Evolutionary conservation across 805 yeast species (phyloP), one percentile per base, ranked within the genome.

Genomic region (Cyberlindnera subsufficiens): DNA sequence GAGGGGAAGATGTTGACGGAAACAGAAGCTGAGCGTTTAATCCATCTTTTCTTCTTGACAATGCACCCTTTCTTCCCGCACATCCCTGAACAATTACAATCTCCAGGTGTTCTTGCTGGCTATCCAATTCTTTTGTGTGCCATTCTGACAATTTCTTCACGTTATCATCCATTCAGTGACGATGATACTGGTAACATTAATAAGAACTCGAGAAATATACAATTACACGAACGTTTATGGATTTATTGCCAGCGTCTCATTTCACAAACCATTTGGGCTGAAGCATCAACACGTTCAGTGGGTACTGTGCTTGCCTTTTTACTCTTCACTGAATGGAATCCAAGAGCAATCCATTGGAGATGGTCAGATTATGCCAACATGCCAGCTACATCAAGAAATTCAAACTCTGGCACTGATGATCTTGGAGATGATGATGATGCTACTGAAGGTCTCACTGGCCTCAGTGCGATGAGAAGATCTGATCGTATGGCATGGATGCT

Each of bases 401-500:
- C 42, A 39, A 42, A 46, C 33, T 35, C 38, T n/a, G 43, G 42
- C 2, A 30, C 31, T 18, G 41, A 43, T 32, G 44, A 48, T 13
- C 34, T 32, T n/a, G 32, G 35, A 4, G 30, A n/a, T 1, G 44
- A 32, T 14, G 46, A 27, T 1, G 52, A 47, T 19, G 70, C 57
- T 15, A 75, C 66, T 11, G 77, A 77, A 30, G 73, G 75, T 29
- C 64, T 77, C 35, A 82, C 90, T 0, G 96, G 96, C 0, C 65
- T 86, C 36, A 86, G 87, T 27, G 95, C 96, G 1, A 79, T 89
- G 77, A 71, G 95, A 52, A 69, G 96, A 54, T 81, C 90, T 48
- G 90, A 87, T 59, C 72, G 96, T 32, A 85, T 88, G 89, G 84
- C 95, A 0, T 90, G 96, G 91, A 85, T 89, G 93, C 74, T 88